Evolutionary conservation across 352 stramenopile genomes (phyloP), one percentile per base, ranked within the genome.

Genomic region (Hyaloperonospora brassicae): DNA sequence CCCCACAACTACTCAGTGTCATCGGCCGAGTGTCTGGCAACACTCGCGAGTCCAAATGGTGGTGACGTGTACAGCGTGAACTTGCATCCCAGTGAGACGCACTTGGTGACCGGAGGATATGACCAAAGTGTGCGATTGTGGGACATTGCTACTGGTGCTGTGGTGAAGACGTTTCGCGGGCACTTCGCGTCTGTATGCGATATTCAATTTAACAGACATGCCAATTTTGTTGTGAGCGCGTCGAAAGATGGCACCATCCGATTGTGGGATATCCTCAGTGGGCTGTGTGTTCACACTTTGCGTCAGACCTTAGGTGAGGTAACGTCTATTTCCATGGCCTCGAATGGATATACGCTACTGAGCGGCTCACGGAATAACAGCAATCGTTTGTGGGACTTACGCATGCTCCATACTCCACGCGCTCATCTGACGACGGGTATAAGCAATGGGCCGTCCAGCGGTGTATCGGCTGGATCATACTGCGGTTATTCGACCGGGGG

Each of bases 351-450:
- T 58, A 79, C 73, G 30, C 53, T 95, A 31, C 67, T 95, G 22
- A 93, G 73, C 27, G 84, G 83, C 52, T 93, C 79, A 45, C 66
- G 84, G 34, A 93, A 95, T 53, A 95, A 93, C 64, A 93, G 83
- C 61, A 92, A 93, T 57, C 74, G 83, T 14, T 66, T 95, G 11
- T 95, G 85, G 85, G 85, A 93, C 52, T 75, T 93, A 70, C 83
- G 83, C 22, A 93, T 93, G 83, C 79, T 91, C 22, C 79, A 81
- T 43, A 70, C 78, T 24, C 83, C 83, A 17, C 76, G 83, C 9
- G 56, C 65, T n/a, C 70, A 88, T 24, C 50, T 89, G 10, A 69
- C 72, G 9, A 86, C 66, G 11, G 56, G 60, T 17, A 38, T 64
- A 13, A 56, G 48, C 46, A 71, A 59, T 57, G 51, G 50, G 13